A percentile compares a stretch with the other conserved stretches of the same genome.
Evolutionary conservation across 1,284 basidiomycete genomes (phyloP).

Genomic region (Ceratobasidium sp.): DNA sequence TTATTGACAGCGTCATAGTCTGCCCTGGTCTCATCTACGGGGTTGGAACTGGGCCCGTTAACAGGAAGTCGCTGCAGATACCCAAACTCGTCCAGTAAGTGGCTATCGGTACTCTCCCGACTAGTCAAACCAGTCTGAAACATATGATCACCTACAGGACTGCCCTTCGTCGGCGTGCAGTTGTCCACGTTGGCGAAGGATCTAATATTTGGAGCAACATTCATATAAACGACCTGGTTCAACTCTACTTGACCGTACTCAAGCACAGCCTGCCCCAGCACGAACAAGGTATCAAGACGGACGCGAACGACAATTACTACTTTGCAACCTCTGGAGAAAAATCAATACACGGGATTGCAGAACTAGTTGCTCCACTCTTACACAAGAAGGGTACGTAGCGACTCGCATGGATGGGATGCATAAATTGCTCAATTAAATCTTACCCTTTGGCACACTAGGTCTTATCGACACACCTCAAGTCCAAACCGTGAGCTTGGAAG

Average conservation of each 20-base stretch:
- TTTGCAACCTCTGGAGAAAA: background rate
- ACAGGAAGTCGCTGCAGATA: conserved; percentile 4
- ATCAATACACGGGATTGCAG: background rate
- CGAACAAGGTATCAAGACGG: background rate
- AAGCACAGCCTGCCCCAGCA: conserved; percentile 6
- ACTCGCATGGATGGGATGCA: too few relatives aligned
- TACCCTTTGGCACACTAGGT: too few relatives aligned
- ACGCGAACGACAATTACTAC: background rate
- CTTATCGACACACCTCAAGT: background rate
- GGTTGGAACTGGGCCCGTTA: conserved; percentile 5
- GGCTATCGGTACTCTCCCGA: background rate
- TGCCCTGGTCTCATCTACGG: conserved; percentile 20
- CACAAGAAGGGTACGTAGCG: background rate
- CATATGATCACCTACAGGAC: too few relatives aligned
- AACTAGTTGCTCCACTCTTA: background rate
- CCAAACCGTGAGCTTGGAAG: conserved; percentile 2
- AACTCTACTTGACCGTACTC: background rate
- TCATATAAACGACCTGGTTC: conserved; percentile 1
- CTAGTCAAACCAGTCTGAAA: too few relatives aligned
- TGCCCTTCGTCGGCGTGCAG: too few relatives aligned
- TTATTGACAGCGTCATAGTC: background rate
- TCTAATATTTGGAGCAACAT: conserved; percentile 2
- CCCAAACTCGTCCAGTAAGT: conserved; percentile 9
- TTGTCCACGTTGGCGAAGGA: too few relatives aligned
- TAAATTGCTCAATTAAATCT: too few relatives aligned